Evolutionary conservation across 768 basidiomycete genomes (phyloP), one percentile per base, ranked within the genome.

Genomic region (Tulasnella sp.): DNA sequence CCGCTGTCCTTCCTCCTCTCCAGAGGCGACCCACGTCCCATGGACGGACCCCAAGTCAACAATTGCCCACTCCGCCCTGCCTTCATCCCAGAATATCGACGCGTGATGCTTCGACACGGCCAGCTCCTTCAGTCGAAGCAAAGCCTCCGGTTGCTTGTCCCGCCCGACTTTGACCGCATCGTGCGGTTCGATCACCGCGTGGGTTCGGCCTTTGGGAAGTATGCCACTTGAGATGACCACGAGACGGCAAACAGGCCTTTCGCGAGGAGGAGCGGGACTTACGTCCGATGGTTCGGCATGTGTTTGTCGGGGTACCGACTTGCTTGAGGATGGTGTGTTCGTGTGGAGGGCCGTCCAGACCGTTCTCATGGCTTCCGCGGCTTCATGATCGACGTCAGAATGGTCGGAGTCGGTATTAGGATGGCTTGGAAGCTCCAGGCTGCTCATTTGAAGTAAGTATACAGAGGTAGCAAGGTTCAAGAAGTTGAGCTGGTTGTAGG

Each of bases 1-100:
- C 63, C 90, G 19, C 74, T 17, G 72, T 32, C 41, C 26, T 34
- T 67, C 39, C 74, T 34, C 42, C n/a, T 36, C 52, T 59, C 22
- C 9, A 16, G 52, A 59, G 11, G 22, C 32, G 80, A 91, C 71
- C 78, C 88, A 93, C 0, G 92, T 93, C 3, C 92, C 92, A 75
- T 94, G 92, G 79, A 88, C 89, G 68, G 90, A 91, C 11, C 90
- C 92, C 88, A 90, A 90, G 78, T 94, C 92, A 11, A 92, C 90
- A 36, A 91, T 80, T 2, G 85, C 84, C 91, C 91, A 94, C 72
- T 86, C 84, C 16, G 80, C 78, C 70, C 85, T 82, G 35, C 79
- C 78, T 39, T 81, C 80, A 77, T 92, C 88, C 88, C 88, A 92
- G 77, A 86, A 94, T 1, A 85, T 81, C 2, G 88, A 90, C 9